Evolutionary conservation across 1,284 basidiomycete genomes (phyloP).

Genomic region (Tilletia setariae): DNA sequence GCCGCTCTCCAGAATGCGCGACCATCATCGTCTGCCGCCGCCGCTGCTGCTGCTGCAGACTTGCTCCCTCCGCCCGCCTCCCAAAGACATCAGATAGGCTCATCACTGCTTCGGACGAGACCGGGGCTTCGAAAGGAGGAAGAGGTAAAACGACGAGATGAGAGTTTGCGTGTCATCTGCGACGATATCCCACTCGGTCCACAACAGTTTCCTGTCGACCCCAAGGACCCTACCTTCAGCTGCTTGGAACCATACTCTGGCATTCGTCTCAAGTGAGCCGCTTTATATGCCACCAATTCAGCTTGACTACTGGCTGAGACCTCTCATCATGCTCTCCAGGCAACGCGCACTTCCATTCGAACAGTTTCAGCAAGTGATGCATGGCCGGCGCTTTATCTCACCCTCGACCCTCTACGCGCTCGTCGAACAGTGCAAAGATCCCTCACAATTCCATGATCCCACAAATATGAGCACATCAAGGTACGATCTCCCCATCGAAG

Average conservation of each 20-base stretch:
- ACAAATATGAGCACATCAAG: slow-evolving; percentile 54
- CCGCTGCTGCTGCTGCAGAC: no score
- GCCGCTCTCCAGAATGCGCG: no score
- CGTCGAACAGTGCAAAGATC: slow-evolving; percentile 19
- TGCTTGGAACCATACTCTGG: slow-evolving; percentile 8
- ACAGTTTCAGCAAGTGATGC: slow-evolving; percentile 75
- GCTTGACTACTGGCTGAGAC: no score
- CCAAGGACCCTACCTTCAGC: background rate
- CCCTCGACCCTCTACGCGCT: slow-evolving; percentile 80
- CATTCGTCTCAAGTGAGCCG: background rate
- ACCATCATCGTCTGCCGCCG: no score
- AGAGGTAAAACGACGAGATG: background rate
- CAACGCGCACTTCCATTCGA: slow-evolving; percentile 47
- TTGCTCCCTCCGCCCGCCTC: no score
- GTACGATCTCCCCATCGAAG: slow-evolving; percentile 83
- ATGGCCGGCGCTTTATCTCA: slow-evolving; percentile 77
- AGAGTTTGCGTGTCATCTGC: background rate
- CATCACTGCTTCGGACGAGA: background rate
- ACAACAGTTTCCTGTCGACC: background rate
- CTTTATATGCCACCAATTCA: no score
- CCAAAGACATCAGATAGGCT: background rate
- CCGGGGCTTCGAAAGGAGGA: background rate
- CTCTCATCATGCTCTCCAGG: background rate
- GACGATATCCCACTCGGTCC: slow-evolving; percentile 10
- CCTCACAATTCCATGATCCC: background rate